Base-by-base conservation (phyloP, 2,329 filamentous ascomycete species). In the Magnaporthiopsis incrustans region DNA sequence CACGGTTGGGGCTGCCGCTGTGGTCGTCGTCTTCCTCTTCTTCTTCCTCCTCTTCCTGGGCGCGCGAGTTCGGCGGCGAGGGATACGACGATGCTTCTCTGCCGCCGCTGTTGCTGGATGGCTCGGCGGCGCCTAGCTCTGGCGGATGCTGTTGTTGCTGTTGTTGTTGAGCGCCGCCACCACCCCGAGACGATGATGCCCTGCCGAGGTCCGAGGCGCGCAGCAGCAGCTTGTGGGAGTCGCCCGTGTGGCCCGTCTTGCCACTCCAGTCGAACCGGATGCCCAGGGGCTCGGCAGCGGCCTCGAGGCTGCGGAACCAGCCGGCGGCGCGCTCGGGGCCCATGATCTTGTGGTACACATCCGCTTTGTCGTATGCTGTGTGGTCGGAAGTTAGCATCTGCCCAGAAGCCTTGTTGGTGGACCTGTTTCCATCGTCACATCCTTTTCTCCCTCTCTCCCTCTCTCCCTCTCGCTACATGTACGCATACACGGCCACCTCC, bases 211-310 rank as follows among this genome's bases (percentile, higher is more conserved):
- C 58, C 65, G 68, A 25, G 78, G 73, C 11, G 77, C 76, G 26
- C 18, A 78, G 75, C 26, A 81, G 70, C n/a, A 84, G 76, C 66
- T 78, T 77, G 71, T 83, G 82, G 2, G 77, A 76, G 66, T 75
- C 73, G 56, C 77, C 76, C 18, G 79, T 77, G 62, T 77, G 78
- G 12, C 82, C 81, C 27, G 77, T 78, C 11, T 64, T 69, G 25
- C 81, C 80, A 25, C 68, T 68, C 72, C 78, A 75, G 69, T 70
- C 71, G 65, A 82, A 77, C 26, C 66, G 62, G 65, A 83, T 75
- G 67, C 73, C 75, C 62, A 77, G 72, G n/a, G 68, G 67, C 38
- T 65, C 65, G 32, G 75, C 80, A 25, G 69, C 70, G 56, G 66
- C 62, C 44, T 69, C 67, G 59, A 80, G 68, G 63, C 73, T 75